Evolutionary conservation across 1,284 basidiomycete species (phyloP).

Genomic region (Cystobasidium sp.): DNA sequence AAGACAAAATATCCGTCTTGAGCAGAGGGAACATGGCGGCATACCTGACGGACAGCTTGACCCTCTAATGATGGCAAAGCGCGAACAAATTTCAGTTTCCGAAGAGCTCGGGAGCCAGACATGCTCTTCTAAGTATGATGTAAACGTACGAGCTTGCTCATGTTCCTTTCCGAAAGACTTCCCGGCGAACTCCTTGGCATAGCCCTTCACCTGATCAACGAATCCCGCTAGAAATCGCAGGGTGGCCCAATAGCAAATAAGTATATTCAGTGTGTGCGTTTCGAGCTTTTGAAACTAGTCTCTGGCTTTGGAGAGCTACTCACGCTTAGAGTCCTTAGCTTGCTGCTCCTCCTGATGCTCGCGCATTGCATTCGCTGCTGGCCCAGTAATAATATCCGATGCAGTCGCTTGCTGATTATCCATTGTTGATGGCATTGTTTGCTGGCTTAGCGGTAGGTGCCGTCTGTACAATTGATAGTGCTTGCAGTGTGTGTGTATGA

Average conservation of each 20-base stretch:
- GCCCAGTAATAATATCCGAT: too few species aligned
- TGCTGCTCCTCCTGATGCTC: too few species aligned
- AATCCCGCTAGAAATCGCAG: conserved; percentile 12
- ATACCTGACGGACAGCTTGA: conserved; percentile 32
- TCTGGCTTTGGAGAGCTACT: too few species aligned
- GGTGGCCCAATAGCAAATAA: background rate
- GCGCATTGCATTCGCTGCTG: too few species aligned
- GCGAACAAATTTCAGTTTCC: background rate
- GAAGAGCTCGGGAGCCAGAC: background rate
- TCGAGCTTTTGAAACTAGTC: background rate
- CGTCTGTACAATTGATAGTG: too few species aligned
- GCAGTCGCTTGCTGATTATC: too few species aligned
- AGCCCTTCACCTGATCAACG: conserved; percentile 28
- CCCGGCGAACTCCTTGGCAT: conserved; percentile 37
- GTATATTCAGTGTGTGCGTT: background rate
- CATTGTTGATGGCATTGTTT: too few species aligned
- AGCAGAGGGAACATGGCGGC: background rate
- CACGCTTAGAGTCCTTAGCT: too few species aligned
- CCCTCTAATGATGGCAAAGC: conserved; percentile 12
- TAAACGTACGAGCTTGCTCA: conserved; percentile 20
- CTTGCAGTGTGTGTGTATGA: too few species aligned
- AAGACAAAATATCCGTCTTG: background rate
- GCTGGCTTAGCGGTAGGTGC: too few species aligned
- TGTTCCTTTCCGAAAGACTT: conserved; percentile 36
- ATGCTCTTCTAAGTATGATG: background rate